Percentiles rank a stretch among this genome's conserved stretches.
Conservation (phyloP, 2,329 filamentous ascomycete species). For the Cladosporium colombiae region DNA sequence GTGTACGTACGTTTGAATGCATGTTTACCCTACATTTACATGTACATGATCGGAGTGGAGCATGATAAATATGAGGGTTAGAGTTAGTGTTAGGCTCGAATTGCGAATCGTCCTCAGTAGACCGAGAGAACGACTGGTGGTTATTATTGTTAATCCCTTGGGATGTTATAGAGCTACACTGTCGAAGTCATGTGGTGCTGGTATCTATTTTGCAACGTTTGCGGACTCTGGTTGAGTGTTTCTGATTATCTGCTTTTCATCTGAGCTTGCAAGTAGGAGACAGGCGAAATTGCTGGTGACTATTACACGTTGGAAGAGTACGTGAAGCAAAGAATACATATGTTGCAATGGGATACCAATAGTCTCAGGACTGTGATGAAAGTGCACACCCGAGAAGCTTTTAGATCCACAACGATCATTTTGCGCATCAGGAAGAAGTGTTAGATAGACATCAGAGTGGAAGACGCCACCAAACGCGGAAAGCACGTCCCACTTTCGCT, state of each 20-base stretch:
- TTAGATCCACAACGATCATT: background rate
- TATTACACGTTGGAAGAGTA: background rate
- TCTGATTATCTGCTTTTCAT: too few species aligned
- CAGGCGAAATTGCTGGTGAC: background rate
- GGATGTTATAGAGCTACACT: too few species aligned
- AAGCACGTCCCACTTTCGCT: background rate
- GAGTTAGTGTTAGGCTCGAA: background rate
- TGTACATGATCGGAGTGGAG: background rate
- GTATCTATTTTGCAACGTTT: background rate
- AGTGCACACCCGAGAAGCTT: background rate
- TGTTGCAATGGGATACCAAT: too few species aligned
- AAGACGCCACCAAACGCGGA: background rate
- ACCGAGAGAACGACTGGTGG: background rate
- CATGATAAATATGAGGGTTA: background rate
- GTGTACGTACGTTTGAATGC: too few species aligned
- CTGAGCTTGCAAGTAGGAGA: too few species aligned
- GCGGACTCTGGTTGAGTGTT: background rate
- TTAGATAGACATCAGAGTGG: background rate
- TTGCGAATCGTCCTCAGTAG: background rate
- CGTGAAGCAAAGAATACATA: background rate
- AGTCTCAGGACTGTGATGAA: background rate
- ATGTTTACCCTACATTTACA: background rate
- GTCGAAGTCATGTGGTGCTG: background rate
- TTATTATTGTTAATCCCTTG: background rate
- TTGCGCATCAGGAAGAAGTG: background rate